A percentile compares a stretch with the other conserved stretches of the same genome.
These are phyloP conservation scores for Aspergillus panamensis DNA, from an alignment of 495 filamentous ascomycete genomes.

Conservation along the genomic window DNA sequence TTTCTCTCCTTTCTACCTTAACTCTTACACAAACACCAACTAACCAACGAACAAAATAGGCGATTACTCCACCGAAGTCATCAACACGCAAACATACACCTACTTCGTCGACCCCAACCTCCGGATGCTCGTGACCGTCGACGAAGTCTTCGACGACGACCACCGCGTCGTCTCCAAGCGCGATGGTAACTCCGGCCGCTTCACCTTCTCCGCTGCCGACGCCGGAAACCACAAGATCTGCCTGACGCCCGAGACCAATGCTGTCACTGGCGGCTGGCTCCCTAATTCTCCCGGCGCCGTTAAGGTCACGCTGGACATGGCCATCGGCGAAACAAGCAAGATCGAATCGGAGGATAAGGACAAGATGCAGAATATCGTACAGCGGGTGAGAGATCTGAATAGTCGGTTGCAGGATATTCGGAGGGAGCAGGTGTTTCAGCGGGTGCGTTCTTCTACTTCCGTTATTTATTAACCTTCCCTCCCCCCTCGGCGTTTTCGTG, in stretches of 20 bases:
- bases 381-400: slow-evolving; percentile 88
- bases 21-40: background rate
- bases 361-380: slow-evolving; percentile 87
- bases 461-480: too few relatives aligned
- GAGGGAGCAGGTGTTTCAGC: slow-evolving; percentile 92
- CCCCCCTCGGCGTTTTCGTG: background rate
- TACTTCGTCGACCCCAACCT: slow-evolving; percentile 70
- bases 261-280: slow-evolving; percentile 64
- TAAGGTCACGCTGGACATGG: slow-evolving; percentile 82
- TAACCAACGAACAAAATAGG: slow-evolving; percentile 41
- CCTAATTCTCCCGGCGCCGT: slow-evolving; percentile 66
- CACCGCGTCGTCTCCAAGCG: slow-evolving; percentile 90
- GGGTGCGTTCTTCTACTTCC: slow-evolving; percentile 66
- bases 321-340: slow-evolving; percentile 90
- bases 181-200: slow-evolving; percentile 70
- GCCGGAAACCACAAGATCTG: slow-evolving; percentile 92
- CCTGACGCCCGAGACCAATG: slow-evolving; percentile 73
- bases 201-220: slow-evolving; percentile 95
- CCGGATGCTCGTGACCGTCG: slow-evolving; percentile 84
- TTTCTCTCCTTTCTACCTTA: background rate
- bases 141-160: slow-evolving; percentile 97
- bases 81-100: slow-evolving; percentile 56
- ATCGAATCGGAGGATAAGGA: slow-evolving; percentile 93
- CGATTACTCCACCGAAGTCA: slow-evolving; percentile 80
- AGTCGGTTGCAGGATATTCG: slow-evolving; percentile 82